Evolutionary conservation across 805 yeast species (phyloP).

Genomic region (Metschnikowia sp.): DNA sequence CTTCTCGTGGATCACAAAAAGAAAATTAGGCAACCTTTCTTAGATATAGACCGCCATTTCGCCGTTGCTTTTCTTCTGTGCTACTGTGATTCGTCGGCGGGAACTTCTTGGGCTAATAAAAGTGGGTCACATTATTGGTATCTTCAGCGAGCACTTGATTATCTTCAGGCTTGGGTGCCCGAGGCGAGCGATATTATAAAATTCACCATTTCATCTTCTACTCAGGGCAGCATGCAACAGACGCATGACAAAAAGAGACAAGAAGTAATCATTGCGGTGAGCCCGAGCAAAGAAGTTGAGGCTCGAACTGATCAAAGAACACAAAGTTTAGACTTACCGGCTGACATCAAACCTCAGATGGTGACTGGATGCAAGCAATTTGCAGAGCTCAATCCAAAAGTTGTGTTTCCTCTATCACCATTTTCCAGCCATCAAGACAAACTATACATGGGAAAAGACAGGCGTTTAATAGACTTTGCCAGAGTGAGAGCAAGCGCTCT

Average conservation of each 20-base stretch:
- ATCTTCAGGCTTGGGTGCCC: slow-evolving; percentile 33
- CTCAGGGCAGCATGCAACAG: not conserved
- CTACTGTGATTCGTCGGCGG: slow-evolving; percentile 24
- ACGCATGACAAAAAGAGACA: not conserved
- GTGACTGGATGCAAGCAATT: slow-evolving; percentile 5
- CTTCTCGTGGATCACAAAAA: slow-evolving; percentile 16
- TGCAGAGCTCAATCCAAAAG: slow-evolving; percentile 26
- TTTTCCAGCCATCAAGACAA: slow-evolving; percentile 22
- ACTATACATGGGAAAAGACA: slow-evolving; percentile 22
- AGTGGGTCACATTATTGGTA: slow-evolving; percentile 31
- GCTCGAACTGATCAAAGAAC: slow-evolving; percentile 10
- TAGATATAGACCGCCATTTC: slow-evolving; percentile 34
- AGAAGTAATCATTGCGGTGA: not conserved
- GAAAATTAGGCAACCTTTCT: slow-evolving; percentile 7
- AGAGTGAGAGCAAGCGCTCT: slow-evolving; percentile 23
- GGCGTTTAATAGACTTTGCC: slow-evolving; percentile 31
- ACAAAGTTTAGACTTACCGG: slow-evolving; percentile 1
- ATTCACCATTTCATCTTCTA: slow-evolving; percentile 1
- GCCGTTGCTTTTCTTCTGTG: slow-evolving; percentile 29
- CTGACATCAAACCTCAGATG: slow-evolving; percentile 12
- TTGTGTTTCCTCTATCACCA: slow-evolving; percentile 29
- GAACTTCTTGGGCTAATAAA: slow-evolving; percentile 23
- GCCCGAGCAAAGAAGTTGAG: slow-evolving; percentile 5
- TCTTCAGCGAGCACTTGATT: slow-evolving; percentile 28
- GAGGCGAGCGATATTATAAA: slow-evolving; percentile 21